phyloP scores from a whole-genome alignment of 2,329 filamentous ascomycete genomes.

The Penicillium vulpinum region DNA sequence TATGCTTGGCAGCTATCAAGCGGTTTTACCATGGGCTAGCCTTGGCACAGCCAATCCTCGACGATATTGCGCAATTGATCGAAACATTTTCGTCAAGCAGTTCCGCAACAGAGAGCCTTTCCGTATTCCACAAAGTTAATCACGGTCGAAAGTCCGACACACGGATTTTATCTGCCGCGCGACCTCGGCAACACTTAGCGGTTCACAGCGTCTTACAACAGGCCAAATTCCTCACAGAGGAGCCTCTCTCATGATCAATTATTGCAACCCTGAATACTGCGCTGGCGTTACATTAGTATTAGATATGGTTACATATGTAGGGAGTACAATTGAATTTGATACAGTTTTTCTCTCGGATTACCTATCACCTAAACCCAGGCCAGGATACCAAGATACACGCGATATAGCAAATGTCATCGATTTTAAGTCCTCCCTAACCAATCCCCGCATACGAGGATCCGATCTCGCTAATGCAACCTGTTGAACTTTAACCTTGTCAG shows the following conservation, averaged over 20 bases:
- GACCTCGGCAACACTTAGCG: background rate
- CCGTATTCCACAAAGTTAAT: background rate
- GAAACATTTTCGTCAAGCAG: background rate
- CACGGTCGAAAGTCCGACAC: background rate
- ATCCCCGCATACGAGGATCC: too few relatives aligned
- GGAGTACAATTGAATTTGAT: too few relatives aligned
- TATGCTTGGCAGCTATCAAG: background rate
- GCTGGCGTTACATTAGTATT: background rate
- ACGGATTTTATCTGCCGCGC: background rate
- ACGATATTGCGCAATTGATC: background rate
- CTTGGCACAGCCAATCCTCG: background rate
- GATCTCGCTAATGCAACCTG: background rate
- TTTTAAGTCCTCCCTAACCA: too few relatives aligned
- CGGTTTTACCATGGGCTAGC: background rate
- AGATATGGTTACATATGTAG: background rate
- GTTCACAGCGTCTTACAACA: background rate
- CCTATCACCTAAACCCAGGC: too few relatives aligned
- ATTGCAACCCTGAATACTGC: background rate
- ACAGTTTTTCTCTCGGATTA: too few relatives aligned
- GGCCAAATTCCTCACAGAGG: conserved; percentile 22
- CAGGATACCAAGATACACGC: too few relatives aligned
- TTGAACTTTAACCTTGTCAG: background rate
- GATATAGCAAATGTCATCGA: too few relatives aligned
- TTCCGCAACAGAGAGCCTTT: background rate
- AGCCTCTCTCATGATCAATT: background rate